Percentiles rank a stretch among this genome's conserved stretches.
These are phyloP conservation scores for Pluteus cervinus DNA, from an alignment of 768 basidiomycete genomes.

Conservation along the genomic window DNA sequence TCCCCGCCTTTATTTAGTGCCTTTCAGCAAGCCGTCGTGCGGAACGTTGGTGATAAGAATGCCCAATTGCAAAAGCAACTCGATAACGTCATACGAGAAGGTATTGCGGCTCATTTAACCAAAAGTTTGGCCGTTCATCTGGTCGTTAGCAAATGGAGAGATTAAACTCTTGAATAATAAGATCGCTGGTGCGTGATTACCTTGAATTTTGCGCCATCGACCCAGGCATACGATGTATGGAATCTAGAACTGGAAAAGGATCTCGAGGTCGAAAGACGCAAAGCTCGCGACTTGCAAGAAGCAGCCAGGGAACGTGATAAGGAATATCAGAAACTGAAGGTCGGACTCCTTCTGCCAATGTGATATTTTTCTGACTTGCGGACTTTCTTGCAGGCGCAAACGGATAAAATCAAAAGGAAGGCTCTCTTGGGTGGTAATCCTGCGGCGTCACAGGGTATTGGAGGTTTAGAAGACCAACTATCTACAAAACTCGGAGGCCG, in stretches of 20 bases:
- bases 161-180: slow-evolving; percentile 67
- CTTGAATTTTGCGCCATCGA: not conserved
- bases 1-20: slow-evolving; percentile 36
- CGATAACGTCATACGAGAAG: slow-evolving; percentile 82
- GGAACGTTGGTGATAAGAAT: slow-evolving; percentile 78
- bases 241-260: slow-evolving; percentile 69
- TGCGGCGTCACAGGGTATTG: slow-evolving; percentile 17
- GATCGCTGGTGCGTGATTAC: slow-evolving; percentile 41
- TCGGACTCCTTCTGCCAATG: slow-evolving; percentile 12
- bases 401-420: slow-evolving; percentile 81
- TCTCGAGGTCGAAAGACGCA: slow-evolving; percentile 72
- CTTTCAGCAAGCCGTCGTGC: slow-evolving; percentile 79
- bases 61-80: slow-evolving; percentile 80
- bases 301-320: slow-evolving; percentile 71
- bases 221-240: slow-evolving; percentile 3
- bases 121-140: not conserved
- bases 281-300: slow-evolving; percentile 69
- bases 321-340: slow-evolving; percentile 86
- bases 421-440: slow-evolving; percentile 51
- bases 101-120: slow-evolving; percentile 24
- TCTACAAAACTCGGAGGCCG: slow-evolving; percentile 18
- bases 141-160: slow-evolving; percentile 63
- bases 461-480: slow-evolving; percentile 8
- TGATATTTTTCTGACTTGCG: not conserved
- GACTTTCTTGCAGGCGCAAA: slow-evolving; percentile 44